Conservation (phyloP, 805 yeast species). For the Naumovozyma castellii region DNA sequence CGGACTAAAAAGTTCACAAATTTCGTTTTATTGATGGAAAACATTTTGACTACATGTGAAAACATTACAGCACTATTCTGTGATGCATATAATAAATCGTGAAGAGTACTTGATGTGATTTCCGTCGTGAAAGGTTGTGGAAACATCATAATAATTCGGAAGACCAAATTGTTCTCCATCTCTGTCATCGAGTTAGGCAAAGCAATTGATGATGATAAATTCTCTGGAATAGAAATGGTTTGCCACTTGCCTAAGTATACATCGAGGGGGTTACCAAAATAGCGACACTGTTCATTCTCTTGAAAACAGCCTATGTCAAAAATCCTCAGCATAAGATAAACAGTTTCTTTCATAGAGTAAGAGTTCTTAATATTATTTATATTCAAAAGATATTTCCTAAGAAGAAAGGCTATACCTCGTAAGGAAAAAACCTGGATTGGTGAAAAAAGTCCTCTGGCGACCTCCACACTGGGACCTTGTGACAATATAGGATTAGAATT, state of each 20-base stretch:
- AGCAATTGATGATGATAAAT: neutral
- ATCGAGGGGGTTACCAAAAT: conserved; percentile 22
- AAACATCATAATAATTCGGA: conserved; percentile 9
- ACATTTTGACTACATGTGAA: conserved; percentile 11
- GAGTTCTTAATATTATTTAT: conserved; percentile 35
- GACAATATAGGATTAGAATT: conserved; percentile 1
- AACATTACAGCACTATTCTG: conserved; percentile 17
- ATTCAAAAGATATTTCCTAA: conserved; percentile 8
- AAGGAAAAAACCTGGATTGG: conserved; percentile 23
- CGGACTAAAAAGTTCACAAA: conserved; percentile 10
- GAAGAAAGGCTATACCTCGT: conserved; percentile 22
- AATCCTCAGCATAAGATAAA: conserved; percentile 21
- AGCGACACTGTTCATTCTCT: conserved; percentile 16
- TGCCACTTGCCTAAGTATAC: conserved; percentile 12
- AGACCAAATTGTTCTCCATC: conserved; percentile 11
- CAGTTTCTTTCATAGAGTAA: conserved; percentile 24
- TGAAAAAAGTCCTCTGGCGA: conserved; percentile 21
- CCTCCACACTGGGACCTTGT: conserved; percentile 22
- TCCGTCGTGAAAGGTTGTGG: conserved; percentile 13
- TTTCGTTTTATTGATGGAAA: conserved; percentile 8
- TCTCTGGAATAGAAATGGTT: neutral
- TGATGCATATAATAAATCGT: conserved; percentile 5
- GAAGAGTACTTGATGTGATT: conserved; percentile 7
- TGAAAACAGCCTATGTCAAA: conserved; percentile 21
- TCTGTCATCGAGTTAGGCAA: neutral